These are phyloP conservation scores for Phtheirospermum japonicum DNA, from an alignment of 257 asterid species.

Conservation along the genomic window DNA sequence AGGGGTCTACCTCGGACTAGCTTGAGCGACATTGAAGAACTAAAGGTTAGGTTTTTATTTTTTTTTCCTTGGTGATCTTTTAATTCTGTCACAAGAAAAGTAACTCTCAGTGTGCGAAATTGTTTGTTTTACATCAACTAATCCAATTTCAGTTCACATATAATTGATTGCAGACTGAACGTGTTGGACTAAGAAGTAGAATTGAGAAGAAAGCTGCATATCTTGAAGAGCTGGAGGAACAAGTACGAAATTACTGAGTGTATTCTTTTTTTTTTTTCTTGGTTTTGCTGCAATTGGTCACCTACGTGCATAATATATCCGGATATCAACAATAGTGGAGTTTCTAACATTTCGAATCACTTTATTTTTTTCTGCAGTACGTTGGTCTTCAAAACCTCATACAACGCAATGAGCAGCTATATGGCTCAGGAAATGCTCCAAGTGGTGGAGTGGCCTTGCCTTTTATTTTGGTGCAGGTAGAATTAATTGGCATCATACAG, in stretches of 20 bases:
- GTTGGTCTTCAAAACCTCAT: constrained; percentile 76
- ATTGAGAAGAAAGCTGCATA: constrained; percentile 79
- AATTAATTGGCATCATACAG: constrained; percentile 21
- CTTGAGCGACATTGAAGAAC: constrained; percentile 67
- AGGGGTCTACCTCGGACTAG: constrained; percentile 80
- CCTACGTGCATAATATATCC: not conserved
- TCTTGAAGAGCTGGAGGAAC: constrained; percentile 32
- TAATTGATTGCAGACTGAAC: constrained; percentile 52
- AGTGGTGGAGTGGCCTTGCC: constrained; percentile 89
- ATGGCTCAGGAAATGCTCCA: constrained; percentile 82
- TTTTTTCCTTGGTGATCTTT: not conserved
- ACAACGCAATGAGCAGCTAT: constrained; percentile 63
- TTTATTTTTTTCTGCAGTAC: constrained; percentile 42
- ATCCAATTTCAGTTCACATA: not conserved
- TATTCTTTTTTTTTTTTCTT: not conserved
- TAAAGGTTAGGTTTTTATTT: constrained; percentile 42
- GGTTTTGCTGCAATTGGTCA: not conserved
- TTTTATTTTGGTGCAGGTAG: constrained; percentile 92
- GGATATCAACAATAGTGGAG: constrained; percentile 15
- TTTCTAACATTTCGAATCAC: constrained; percentile 5
- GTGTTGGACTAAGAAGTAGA: constrained; percentile 59
- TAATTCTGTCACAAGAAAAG: constrained; percentile 4
- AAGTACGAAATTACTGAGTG: constrained; percentile 37
- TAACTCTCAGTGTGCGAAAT: not conserved
- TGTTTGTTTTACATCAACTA: constrained; percentile 18